Base-by-base conservation (phyloP, 495 filamentous ascomycete species). In the Penicillium roqueforti region DNA sequence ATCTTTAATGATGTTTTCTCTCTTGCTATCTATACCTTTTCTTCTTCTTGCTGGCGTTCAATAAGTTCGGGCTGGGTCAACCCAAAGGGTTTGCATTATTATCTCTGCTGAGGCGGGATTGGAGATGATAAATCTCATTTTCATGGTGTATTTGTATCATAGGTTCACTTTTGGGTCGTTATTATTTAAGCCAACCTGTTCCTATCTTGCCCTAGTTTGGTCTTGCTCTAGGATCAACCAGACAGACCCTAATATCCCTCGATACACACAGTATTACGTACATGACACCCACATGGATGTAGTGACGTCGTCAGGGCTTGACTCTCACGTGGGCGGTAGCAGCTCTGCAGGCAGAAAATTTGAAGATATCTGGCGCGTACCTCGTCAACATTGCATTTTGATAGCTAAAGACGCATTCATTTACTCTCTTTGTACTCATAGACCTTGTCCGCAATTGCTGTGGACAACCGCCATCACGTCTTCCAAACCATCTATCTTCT, bases 391-490 rank as follows among this genome's bases (percentile, higher is more conserved):
- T 52, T 48, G 39, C 18, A 25, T 40, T 29, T 25, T 31, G 2
- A 31, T 41, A 26, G 42, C 40, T 36, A 51, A 20, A 46, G 13
- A 39, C 37, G 29, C 48, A 38, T 44, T 54, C 56, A 48, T 28
- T 48, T 54, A 47, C 38, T 57, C 40, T 52, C 55, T 51, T 52
- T 23, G 38, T 29, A 41, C 31, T 43, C 28, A 58, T 65, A 60
- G 53, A 61, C 37, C 37, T 52, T 56, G 59, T 50, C 67, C 71
- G 62, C 66, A 48, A 37, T n/a, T 3, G 3, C 41, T 41, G 61
- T 71, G 71, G 71, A 59, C 66, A 44, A 38, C 62, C 71, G 62
- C 51, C 65, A 80, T 65, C 57, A 76, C 70, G 69, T 72, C 68
- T 65, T 56, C 66, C 43, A 59, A 43, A 45, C 54, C 55, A 36